Evolutionary conservation across 2,329 filamentous ascomycete genomes (phyloP).

Genomic region (Cladosporium cucumerinum): DNA sequence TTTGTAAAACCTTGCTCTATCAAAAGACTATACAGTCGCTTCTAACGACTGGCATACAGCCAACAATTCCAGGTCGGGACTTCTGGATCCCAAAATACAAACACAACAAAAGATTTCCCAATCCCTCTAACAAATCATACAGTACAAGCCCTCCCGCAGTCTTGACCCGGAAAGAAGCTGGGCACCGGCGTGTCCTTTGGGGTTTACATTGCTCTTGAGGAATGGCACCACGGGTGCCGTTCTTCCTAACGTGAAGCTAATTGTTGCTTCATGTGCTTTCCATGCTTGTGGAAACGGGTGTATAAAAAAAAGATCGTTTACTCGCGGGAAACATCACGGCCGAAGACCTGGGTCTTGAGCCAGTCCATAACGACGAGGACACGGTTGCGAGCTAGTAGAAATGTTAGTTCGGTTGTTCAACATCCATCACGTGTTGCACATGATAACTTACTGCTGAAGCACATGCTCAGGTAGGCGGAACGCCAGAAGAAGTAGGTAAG

Average conservation of each 20-base stretch:
- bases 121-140: background rate
- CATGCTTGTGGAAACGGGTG: background rate
- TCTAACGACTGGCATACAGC: background rate
- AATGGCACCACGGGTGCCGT: background rate
- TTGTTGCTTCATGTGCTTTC: slow-evolving; percentile 2
- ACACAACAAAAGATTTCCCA: slow-evolving; percentile 3
- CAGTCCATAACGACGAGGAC: slow-evolving; percentile 91
- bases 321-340: slow-evolving; percentile 87
- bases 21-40: background rate
- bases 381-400: slow-evolving; percentile 74
- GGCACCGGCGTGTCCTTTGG: background rate
- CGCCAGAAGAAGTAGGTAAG: slow-evolving; percentile 98
- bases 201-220: background rate
- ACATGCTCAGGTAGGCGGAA: slow-evolving; percentile 98
- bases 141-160: background rate
- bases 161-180: background rate
- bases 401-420: slow-evolving; percentile 20
- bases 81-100: background rate
- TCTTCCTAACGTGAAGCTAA: background rate
- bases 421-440: no score
- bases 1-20: background rate
- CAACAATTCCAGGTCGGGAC: background rate
- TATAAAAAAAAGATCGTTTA: slow-evolving; percentile 38
- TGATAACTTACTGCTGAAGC: slow-evolving; percentile 77
- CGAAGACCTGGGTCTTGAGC: slow-evolving; percentile 95